Conservation (phyloP, 108 stramenopile species). For the Skeletonema tropicum region DNA sequence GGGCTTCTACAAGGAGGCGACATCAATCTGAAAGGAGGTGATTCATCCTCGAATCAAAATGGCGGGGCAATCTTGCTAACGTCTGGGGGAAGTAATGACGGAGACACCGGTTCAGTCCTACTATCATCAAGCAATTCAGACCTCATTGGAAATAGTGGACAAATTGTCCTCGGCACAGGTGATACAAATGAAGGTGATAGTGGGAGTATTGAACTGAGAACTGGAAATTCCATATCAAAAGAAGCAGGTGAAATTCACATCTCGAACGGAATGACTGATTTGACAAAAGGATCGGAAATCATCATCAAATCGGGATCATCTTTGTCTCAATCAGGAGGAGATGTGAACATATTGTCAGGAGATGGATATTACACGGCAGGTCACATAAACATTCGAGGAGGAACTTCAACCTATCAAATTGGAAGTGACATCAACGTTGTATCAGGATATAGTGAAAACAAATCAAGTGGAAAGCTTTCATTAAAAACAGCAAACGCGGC, state of each 20-base stretch:
- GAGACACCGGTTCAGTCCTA: not conserved
- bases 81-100: not conserved
- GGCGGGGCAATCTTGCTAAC: not conserved
- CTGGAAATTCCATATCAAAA: not conserved
- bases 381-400: not conserved
- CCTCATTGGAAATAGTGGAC: not conserved
- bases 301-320: not conserved
- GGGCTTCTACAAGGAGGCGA: not conserved
- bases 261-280: not conserved
- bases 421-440: not conserved
- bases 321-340: not conserved
- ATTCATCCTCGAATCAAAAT: not conserved
- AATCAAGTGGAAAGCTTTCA: not conserved
- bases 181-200: not conserved
- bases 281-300: not conserved
- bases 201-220: not conserved
- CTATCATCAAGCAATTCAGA: not conserved
- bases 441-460: not conserved
- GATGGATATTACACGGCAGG: not conserved
- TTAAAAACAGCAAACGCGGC: not conserved
- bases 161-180: not conserved
- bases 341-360: not conserved
- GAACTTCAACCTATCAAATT: not conserved
- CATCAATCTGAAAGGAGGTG: not conserved
- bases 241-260: not conserved